A percentile compares a stretch with the other conserved stretches of the same genome.
Evolutionary conservation across 163 green algal genomes (phyloP).

Genomic region (Volvox carteri): DNA sequence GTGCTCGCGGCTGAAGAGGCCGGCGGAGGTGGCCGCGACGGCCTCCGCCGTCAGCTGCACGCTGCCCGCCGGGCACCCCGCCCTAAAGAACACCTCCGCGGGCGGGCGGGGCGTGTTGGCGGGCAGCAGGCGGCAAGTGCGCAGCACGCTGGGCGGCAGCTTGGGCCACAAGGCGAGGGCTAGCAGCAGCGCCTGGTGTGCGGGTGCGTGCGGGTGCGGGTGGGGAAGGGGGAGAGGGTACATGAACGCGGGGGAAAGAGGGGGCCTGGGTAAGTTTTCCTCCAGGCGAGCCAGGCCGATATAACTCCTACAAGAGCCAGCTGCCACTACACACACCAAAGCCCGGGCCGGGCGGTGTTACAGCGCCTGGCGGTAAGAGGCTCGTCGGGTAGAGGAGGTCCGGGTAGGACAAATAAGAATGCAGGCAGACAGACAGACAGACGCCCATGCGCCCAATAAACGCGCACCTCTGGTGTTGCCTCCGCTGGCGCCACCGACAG

Average conservation of each 20-base stretch:
- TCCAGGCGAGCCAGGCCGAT: no score
- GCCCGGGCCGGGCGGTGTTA: no score
- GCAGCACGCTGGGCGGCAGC: constrained; percentile 65
- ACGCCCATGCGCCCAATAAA: no score
- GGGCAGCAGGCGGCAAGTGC: constrained; percentile 74
- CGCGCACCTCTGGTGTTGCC: constrained; percentile 51
- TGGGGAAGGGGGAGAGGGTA: background rate
- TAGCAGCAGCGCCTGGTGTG: constrained; percentile 75
- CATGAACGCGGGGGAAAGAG: no score
- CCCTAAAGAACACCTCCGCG: constrained; percentile 48
- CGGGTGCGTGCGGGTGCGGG: background rate
- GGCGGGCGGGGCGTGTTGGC: constrained; percentile 56
- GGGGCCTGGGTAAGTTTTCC: no score
- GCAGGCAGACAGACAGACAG: no score
- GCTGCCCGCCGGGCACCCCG: background rate
- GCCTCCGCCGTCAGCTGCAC: constrained; percentile 1
- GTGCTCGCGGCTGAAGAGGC: constrained; percentile 72
- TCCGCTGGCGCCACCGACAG: constrained; percentile 33
- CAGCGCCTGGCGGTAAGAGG: no score
- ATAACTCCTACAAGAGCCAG: no score
- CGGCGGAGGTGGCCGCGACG: constrained; percentile 55
- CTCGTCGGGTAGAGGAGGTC: no score
- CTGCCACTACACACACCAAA: no score
- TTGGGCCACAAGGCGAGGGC: constrained; percentile 80
- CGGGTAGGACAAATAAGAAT: no score